Base-by-base conservation (phyloP, 257 asterid species). In the Primulina eburnea region DNA sequence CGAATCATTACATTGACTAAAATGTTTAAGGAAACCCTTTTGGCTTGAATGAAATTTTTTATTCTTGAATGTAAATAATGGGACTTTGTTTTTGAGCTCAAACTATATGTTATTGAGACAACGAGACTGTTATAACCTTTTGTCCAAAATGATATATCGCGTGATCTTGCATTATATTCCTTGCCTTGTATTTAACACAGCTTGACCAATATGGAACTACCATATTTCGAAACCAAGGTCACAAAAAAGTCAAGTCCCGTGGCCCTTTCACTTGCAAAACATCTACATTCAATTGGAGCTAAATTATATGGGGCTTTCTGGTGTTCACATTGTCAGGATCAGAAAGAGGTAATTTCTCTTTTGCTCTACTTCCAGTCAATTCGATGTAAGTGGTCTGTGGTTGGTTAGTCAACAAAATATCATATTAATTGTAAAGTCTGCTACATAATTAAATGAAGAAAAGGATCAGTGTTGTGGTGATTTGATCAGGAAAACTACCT, bases 281-380 rank as follows among this genome's bases (percentile, higher is more conserved):
- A 88, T 78, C 85, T 92, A 69, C 89, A 26, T 65, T 88, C 97
- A 47, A 72, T 87, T 50, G 95, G 95, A 67, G 98, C 98, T 30
- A 88, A 86, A 78, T 62, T 92, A 64, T 92, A 88, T 74, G 97
- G 98, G 73, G 96, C 96, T 73, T 92, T 92, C 82, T 92, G 98
- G 98, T 90, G 97, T 79, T 85, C 96, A 32, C 98, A 90, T 76
- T 92, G 98, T 77, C 76, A 67, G 79, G 86, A 87, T 50, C 98
- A 92, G 83, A 88, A 85, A 75, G 84, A 90, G 95, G 98, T 92
- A 85, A 33, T 53, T 71, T 58, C 64, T n/a, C 32, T 10, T 71
- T 57, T 32, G 47, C 75, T 63, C 21, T 30, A 32, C 77, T 69
- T 60, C 33, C 60, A 53, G 17, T 60, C 66, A 43, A 18, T 34